phyloP scores from a whole-genome alignment of 1,284 basidiomycete genomes.

The Omphalotus olearius region DNA sequence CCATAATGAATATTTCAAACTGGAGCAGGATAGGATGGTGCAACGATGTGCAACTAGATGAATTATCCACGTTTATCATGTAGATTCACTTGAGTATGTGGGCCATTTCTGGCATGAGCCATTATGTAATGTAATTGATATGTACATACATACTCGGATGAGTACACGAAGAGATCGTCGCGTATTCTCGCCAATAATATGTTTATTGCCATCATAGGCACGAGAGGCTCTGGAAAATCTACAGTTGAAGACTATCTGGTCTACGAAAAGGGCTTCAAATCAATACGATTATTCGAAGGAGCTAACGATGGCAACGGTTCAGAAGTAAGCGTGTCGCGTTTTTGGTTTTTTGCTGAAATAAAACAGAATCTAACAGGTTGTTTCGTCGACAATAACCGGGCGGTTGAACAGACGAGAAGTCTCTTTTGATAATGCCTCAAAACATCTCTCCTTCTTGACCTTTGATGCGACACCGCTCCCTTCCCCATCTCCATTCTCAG shows the following conservation, averaged over 20 bases:
- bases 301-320: constrained; percentile 8
- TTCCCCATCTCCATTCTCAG: constrained; percentile 10
- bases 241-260: constrained; percentile 74
- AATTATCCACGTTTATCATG: too few species aligned
- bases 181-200: constrained; percentile 20
- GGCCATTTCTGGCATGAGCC: too few species aligned
- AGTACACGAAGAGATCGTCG: constrained; percentile 1
- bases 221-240: constrained; percentile 78
- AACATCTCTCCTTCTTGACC: constrained; percentile 23
- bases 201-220: constrained; percentile 80
- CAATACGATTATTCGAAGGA: constrained; percentile 33
- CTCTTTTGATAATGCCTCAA: constrained; percentile 15
- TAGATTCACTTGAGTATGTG: too few species aligned
- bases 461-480: constrained; percentile 19
- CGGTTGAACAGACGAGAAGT: constrained; percentile 3
- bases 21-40: too few species aligned
- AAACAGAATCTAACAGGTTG: too few species aligned
- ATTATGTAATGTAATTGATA: too few species aligned
- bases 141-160: too few species aligned
- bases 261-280: constrained; percentile 44
- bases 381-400: background rate
- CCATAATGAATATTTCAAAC: too few species aligned
- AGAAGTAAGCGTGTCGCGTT: constrained; percentile 13
- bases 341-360: constrained; percentile 4
- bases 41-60: too few species aligned